Conservation (phyloP, 2,329 filamentous ascomycete species). For the Ophiostoma sp. region DNA sequence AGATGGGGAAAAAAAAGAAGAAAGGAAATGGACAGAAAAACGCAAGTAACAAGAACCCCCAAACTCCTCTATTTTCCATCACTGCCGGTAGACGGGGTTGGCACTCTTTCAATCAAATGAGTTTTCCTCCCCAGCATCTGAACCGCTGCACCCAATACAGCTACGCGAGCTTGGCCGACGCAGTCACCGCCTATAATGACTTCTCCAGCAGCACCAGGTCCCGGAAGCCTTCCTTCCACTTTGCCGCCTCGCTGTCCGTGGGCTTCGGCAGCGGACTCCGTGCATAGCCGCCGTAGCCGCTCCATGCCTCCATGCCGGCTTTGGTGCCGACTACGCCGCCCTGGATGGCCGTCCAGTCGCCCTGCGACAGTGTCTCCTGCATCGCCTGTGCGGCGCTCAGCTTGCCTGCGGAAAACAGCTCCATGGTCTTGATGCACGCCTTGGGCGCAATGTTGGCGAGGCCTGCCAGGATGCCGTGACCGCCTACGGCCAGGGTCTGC, state of each 20-base stretch:
- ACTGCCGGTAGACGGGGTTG: neutral
- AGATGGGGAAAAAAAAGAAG: neutral
- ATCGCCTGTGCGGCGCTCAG: constrained; percentile 55
- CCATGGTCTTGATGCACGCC: constrained; percentile 56
- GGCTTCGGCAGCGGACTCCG: constrained; percentile 49
- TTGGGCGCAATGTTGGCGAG: constrained; percentile 67
- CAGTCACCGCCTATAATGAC: constrained; percentile 36
- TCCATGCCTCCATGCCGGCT: constrained; percentile 59
- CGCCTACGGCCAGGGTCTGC: constrained; percentile 62
- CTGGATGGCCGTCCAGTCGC: constrained; percentile 68
- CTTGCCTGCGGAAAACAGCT: constrained; percentile 55
- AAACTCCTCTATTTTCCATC: constrained; percentile 16
- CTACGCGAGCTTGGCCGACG: neutral
- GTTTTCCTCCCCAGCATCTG: too few species aligned
- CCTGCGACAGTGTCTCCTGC: constrained; percentile 61
- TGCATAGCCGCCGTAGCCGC: constrained; percentile 57
- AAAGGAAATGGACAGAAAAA: neutral
- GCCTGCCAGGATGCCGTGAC: constrained; percentile 66
- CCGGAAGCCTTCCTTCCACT: constrained; percentile 53
- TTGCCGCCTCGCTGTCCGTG: constrained; percentile 43
- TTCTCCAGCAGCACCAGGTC: constrained; percentile 50
- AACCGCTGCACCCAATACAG: neutral
- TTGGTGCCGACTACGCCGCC: constrained; percentile 69
- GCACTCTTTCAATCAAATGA: neutral
- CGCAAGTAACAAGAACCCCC: constrained; percentile 5